Evolutionary conservation across 345 rosid species (phyloP).

Genomic region (Corchorus capsularis): DNA sequence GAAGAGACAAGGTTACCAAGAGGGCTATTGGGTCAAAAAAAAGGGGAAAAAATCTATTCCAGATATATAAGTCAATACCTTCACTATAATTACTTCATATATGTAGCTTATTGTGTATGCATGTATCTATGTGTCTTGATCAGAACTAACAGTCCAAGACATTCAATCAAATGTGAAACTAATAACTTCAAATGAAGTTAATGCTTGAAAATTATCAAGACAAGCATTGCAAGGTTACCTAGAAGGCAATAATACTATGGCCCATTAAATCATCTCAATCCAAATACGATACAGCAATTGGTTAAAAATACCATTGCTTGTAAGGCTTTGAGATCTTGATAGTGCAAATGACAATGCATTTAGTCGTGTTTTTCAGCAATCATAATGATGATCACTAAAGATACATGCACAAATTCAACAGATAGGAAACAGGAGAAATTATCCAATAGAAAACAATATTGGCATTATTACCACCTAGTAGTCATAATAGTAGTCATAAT

Average conservation of each 20-base stretch:
- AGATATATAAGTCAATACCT: not conserved
- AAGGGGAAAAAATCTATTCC: not conserved
- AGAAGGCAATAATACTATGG: not conserved
- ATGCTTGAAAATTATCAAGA: not conserved
- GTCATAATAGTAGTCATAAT: conserved; percentile 3
- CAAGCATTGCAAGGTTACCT: not conserved
- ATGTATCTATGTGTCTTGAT: not conserved
- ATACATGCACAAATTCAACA: conserved; percentile 11
- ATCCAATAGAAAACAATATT: not conserved
- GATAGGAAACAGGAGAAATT: conserved; percentile 11
- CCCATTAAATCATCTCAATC: not conserved
- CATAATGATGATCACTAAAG: conserved; percentile 4
- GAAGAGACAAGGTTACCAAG: not conserved
- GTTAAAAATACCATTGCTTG: not conserved
- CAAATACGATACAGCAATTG: conserved; percentile 9
- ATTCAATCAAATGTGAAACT: not conserved
- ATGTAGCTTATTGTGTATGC: not conserved
- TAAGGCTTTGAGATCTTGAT: conserved; percentile 9
- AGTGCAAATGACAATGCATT: conserved; percentile 20
- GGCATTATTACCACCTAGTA: not conserved
- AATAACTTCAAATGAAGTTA: not conserved
- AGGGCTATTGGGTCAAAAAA: not conserved
- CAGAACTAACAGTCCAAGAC: not conserved
- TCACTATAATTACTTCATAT: not conserved
- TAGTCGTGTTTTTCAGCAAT: not conserved